Conservation (phyloP, 2,329 filamentous ascomycete genomes). For the Exophiala sp. region DNA sequence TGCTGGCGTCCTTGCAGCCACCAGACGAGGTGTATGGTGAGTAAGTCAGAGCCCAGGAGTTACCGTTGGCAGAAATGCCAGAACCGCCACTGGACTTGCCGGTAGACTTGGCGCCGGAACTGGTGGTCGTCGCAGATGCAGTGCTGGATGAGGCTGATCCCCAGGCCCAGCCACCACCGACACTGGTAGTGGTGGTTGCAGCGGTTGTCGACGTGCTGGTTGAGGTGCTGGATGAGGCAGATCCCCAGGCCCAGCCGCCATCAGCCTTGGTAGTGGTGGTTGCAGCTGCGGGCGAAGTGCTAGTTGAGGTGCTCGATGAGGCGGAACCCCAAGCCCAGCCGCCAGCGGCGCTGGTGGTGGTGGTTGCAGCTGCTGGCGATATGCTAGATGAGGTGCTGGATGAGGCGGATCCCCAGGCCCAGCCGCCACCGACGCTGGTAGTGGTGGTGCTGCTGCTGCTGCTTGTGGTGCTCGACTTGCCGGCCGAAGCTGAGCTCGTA, state of each 20-base stretch:
- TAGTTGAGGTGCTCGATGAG: conserved; percentile 14
- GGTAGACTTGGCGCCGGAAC: conserved; percentile 21
- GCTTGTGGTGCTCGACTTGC: not conserved
- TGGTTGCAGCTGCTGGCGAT: not conserved
- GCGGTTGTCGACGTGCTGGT: not conserved
- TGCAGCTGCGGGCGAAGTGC: conserved; percentile 1
- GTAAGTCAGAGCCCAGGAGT: conserved; percentile 73
- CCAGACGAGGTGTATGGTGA: conserved; percentile 63
- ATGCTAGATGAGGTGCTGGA: conserved; percentile 10
- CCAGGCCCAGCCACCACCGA: conserved; percentile 2
- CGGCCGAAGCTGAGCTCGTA: not conserved
- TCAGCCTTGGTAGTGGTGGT: not conserved
- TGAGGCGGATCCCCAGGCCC: conserved; percentile 18
- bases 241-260: conserved; percentile 12
- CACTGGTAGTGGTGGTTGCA: conserved; percentile 1
- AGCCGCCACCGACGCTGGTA: not conserved
- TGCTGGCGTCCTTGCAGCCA: conserved; percentile 61
- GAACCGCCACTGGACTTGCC: conserved; percentile 6
- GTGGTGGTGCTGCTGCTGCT: conserved; percentile 25
- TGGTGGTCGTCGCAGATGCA: conserved; percentile 17
- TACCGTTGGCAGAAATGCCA: conserved; percentile 33
- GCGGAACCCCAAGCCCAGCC: conserved; percentile 22
- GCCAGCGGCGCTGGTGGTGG: conserved; percentile 25
- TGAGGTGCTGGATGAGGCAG: conserved; percentile 17
- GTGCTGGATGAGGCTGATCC: conserved; percentile 9